Evolutionary conservation across 2,329 filamentous ascomycete species (phyloP), one percentile per base, ranked within the genome.

Genomic region (Raffaelea albimanens): DNA sequence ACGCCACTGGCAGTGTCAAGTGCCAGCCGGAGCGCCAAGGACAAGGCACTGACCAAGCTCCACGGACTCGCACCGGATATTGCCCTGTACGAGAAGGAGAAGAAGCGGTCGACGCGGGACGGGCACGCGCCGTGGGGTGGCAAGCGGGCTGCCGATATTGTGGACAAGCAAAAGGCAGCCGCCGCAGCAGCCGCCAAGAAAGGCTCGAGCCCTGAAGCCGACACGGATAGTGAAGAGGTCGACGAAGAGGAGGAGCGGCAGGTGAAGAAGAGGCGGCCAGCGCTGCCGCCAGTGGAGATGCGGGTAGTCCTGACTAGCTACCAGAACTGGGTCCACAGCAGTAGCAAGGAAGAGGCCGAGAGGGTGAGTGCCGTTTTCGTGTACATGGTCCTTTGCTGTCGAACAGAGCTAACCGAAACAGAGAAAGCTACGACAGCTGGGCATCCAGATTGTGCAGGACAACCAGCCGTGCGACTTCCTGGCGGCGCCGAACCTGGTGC

Each of bases 1-100:
- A 93, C 87, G 0, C 89, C 90, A 1, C 82, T 80, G 0, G 74
- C 68, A 2, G 56, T 68, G 34, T 77, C 83, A 3, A 85, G 82
- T 2, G 82, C 83, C 22, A 87, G 86, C 54, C 83, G 93, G 47
- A 93, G 87, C 57, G 91, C 93, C 14, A 98, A 97, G 62, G 82
- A 85, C 38, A 84, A 85, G 59, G 93, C 93, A 13, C 68, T 84
- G n/a, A 78, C 82, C 31, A 82, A 79, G 53, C 68, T 97, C 8
- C 87, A 93, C 46, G 76, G 79, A 33, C 71, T 91, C 49, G 89
- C 87, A 1, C 78, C 83, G 1, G 93, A 98, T 59, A 89, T 97
- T 58, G 84, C 83, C 2, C 70, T 94, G 29, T 98, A 93, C 59
- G 85, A 97, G 59, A 95, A 93, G 61, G 93, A 98, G 67, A 88